phyloP scores from a whole-genome alignment of 805 yeast species.

The Osmozyma mogii region DNA sequence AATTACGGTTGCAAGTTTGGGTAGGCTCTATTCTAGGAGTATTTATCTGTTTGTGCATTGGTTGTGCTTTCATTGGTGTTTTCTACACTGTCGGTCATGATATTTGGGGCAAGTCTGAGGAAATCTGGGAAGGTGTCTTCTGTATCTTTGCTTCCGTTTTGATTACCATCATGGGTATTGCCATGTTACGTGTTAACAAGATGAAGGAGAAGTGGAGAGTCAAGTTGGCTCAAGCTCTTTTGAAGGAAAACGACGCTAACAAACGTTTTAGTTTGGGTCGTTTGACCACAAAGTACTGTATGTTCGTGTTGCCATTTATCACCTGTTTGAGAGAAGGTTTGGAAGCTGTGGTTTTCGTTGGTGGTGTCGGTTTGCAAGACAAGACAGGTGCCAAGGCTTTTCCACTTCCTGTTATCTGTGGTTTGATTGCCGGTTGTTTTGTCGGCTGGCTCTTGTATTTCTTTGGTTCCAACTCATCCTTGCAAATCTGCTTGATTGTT shows the following conservation, averaged over 20 bases:
- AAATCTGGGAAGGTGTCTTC: conserved; percentile 95
- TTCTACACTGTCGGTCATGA: conserved; percentile 76
- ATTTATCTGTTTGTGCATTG: conserved; percentile 70
- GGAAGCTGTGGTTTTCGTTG: conserved; percentile 37
- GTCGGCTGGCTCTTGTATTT: conserved; percentile 70
- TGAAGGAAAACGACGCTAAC: conserved; percentile 43
- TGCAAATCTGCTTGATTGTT: conserved; percentile 77
- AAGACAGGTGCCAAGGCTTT: conserved; percentile 37
- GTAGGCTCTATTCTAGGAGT: conserved; percentile 69
- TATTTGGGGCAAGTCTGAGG: conserved; percentile 83
- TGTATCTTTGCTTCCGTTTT: conserved; percentile 83
- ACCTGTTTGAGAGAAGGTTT: conserved; percentile 95
- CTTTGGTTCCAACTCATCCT: conserved; percentile 75
- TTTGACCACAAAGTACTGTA: conserved; percentile 65
- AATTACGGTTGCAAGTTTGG: conserved; percentile 79
- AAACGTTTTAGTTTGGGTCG: conserved; percentile 49
- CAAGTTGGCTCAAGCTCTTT: conserved; percentile 79
- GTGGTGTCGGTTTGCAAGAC: conserved; percentile 33
- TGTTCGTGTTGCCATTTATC: conserved; percentile 84
- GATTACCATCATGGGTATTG: conserved; percentile 92
- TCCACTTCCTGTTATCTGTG: conserved; percentile 90
- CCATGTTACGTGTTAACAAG: conserved; percentile 91
- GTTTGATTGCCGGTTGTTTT: conserved; percentile 67
- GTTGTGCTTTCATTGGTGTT: conserved; percentile 92
- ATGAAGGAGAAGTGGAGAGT: conserved; percentile 97